A percentile compares a stretch with the other conserved stretches of the same genome.
Conservation (phyloP, 2,329 filamentous ascomycete species). For the Pyrenophora tritici-repentis region DNA sequence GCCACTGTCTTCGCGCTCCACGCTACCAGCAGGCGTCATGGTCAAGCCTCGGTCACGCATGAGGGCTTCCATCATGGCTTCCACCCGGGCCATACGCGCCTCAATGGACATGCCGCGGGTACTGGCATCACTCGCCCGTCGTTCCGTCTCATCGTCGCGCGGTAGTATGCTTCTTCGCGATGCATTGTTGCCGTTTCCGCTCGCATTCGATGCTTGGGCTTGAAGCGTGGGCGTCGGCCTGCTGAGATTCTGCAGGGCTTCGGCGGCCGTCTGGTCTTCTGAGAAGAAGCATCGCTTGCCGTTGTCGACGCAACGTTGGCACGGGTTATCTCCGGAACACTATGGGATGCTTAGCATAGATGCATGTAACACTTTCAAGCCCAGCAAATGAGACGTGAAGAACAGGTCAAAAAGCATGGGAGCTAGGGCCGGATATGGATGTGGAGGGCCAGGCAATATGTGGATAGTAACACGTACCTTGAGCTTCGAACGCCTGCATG, state of each 20-base stretch:
- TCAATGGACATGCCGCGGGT: slow-evolving; percentile 37
- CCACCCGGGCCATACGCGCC: slow-evolving; percentile 42
- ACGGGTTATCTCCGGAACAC: slow-evolving; percentile 45
- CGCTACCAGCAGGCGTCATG: slow-evolving; percentile 30
- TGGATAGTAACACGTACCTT: slow-evolving; percentile 29
- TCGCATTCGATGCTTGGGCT: slow-evolving; percentile 11
- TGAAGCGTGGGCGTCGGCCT: slow-evolving; percentile 35
- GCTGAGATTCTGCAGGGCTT: slow-evolving; percentile 45
- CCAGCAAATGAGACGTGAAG: not conserved
- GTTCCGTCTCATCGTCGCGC: slow-evolving; percentile 25
- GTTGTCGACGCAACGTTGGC: slow-evolving; percentile 43
- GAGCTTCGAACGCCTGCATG: slow-evolving; percentile 43
- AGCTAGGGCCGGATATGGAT: not conserved
- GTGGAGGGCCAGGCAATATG: not conserved
- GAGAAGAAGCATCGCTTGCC: slow-evolving; percentile 46
- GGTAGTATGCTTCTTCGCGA: slow-evolving; percentile 27
- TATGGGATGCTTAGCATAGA: slow-evolving; percentile 9
- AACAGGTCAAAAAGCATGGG: not conserved
- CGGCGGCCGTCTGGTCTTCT: slow-evolving; percentile 45
- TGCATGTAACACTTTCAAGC: not conserved
- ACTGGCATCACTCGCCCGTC: slow-evolving; percentile 36
- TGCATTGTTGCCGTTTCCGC: slow-evolving; percentile 17
- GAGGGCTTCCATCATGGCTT: slow-evolving; percentile 43
- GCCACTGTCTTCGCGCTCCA: slow-evolving; percentile 32
- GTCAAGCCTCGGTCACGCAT: slow-evolving; percentile 37